A percentile compares a stretch with the other conserved stretches of the same genome.
These are phyloP conservation scores for Aspergillus bertholletiae DNA, from an alignment of 495 filamentous ascomycete species.

Conservation along the genomic window DNA sequence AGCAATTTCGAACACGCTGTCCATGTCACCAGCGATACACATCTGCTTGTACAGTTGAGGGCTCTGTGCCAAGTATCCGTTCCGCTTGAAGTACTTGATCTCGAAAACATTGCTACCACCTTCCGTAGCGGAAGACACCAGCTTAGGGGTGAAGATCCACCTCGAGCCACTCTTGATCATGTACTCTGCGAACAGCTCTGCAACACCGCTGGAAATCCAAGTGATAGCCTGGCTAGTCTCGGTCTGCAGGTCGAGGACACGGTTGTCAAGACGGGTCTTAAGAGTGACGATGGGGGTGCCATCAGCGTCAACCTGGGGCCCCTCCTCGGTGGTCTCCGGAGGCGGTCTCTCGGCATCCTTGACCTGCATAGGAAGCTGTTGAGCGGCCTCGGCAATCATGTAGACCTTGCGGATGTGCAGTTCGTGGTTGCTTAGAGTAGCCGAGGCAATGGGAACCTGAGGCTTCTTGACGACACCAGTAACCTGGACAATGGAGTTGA, in stretches of 20 bases:
- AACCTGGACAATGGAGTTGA: conserved; percentile 77
- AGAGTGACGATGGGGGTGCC: conserved; percentile 63
- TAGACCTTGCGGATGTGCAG: conserved; percentile 78
- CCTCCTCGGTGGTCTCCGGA: conserved; percentile 44
- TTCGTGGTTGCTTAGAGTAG: conserved; percentile 72
- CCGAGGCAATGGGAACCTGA: conserved; percentile 72
- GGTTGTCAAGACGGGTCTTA: conserved; percentile 80
- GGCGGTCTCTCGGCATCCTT: conserved; percentile 56
- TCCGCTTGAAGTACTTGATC: conserved; percentile 83
- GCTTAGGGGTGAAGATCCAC: conserved; percentile 84
- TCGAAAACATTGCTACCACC: conserved; percentile 93
- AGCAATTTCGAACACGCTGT: conserved; percentile 84
- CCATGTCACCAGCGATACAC: conserved; percentile 87
- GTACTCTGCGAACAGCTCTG: conserved; percentile 76
- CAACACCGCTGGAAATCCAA: conserved; percentile 76
- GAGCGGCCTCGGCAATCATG: conserved; percentile 60
- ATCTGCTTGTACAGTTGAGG: conserved; percentile 97
- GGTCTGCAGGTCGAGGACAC: conserved; percentile 84
- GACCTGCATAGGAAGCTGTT: conserved; percentile 71
- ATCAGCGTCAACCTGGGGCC: conserved; percentile 41
- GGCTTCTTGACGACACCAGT: conserved; percentile 72
- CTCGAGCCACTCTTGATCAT: conserved; percentile 73
- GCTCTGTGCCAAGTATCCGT: conserved; percentile 85
- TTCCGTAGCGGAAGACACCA: conserved; percentile 88
- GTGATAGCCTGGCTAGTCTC: conserved; percentile 85